Conservation (phyloP, 768 basidiomycete species). For the Leccinum uliginosum region DNA sequence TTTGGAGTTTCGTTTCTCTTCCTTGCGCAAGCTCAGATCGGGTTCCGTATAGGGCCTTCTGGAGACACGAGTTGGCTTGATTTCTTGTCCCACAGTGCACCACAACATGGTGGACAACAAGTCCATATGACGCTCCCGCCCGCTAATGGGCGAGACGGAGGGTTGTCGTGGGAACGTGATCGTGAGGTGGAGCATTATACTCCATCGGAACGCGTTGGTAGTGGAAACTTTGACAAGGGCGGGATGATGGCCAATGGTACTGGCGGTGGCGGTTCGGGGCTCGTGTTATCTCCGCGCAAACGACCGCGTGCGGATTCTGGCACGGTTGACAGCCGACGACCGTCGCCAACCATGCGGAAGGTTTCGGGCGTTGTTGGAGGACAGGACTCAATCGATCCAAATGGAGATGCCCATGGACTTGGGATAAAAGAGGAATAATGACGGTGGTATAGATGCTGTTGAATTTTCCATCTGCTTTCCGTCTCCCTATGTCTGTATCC, state of each 20-base stretch:
- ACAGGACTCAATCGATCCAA: constrained; percentile 16
- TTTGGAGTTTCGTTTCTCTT: background rate
- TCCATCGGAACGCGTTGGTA: constrained; percentile 25
- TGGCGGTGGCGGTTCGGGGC: constrained; percentile 6
- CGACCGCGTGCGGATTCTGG: constrained; percentile 24
- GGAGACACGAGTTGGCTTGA: constrained; percentile 33
- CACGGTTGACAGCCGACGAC: constrained; percentile 16
- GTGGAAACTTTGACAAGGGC: constrained; percentile 5
- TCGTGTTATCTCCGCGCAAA: constrained; percentile 26
- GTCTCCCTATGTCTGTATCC: background rate
- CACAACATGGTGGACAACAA: constrained; percentile 24
- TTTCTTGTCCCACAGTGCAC: constrained; percentile 26
- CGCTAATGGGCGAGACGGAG: constrained; percentile 20
- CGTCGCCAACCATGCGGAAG: constrained; percentile 19
- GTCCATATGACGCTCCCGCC: constrained; percentile 29
- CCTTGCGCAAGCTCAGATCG: constrained; percentile 1
- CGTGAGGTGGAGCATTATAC: constrained; percentile 27
- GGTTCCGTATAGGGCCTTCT: constrained; percentile 16
- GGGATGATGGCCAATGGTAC: background rate
- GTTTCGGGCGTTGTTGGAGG: constrained; percentile 1
- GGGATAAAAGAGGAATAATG: constrained; percentile 28
- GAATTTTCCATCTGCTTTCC: background rate
- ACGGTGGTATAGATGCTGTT: background rate
- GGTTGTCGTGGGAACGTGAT: constrained; percentile 31
- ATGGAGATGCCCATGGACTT: constrained; percentile 12